phyloP scores from a whole-genome alignment of 495 filamentous ascomycete species.

The Sordaria brevicollis region DNA sequence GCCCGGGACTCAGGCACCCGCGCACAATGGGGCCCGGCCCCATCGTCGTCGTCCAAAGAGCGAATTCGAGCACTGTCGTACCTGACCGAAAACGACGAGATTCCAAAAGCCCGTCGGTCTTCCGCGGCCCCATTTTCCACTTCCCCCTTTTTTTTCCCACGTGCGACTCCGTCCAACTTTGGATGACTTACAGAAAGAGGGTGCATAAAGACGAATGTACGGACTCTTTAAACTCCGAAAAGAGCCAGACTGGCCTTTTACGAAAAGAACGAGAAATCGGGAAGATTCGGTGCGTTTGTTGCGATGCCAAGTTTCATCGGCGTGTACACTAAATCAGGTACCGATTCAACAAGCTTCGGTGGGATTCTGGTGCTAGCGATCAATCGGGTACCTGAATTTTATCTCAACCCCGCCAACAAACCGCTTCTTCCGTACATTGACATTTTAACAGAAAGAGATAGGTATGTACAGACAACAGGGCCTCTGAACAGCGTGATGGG shows the following conservation, averaged over 20 bases:
- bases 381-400: neutral
- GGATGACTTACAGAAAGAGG: neutral
- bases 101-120: neutral
- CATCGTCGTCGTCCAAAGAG: neutral
- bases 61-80: neutral
- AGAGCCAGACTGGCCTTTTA: neutral
- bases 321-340: neutral
- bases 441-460: too few species aligned
- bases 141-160: neutral
- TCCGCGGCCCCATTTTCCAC: neutral
- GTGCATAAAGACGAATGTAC: neutral
- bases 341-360: neutral
- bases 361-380: neutral
- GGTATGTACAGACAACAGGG: neutral
- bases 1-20: neutral
- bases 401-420: neutral
- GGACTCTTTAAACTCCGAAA: neutral
- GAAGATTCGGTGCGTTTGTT: neutral
- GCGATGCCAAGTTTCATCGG: neutral
- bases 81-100: neutral
- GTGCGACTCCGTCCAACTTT: neutral
- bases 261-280: neutral
- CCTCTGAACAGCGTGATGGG: too few species aligned
- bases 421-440: neutral
- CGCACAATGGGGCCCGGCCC: neutral